Evolutionary conservation across 371 early-diverging fungal genomes (phyloP).

Genomic region (Blastocladiella emersonii): DNA sequence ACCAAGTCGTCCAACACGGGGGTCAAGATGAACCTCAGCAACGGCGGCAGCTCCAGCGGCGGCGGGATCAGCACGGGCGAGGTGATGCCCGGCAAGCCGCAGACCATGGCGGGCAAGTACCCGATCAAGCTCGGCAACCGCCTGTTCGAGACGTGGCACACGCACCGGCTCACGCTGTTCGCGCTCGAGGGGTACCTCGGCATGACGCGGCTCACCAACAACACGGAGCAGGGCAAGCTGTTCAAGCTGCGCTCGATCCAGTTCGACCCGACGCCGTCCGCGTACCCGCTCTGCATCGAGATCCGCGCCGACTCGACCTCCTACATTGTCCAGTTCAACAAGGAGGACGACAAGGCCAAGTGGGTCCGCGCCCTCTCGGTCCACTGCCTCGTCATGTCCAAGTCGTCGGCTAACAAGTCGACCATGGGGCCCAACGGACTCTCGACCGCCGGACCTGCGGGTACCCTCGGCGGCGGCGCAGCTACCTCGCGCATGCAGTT

Average conservation of each 20-base stretch:
- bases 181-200: not conserved
- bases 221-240: not conserved
- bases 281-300: not conserved
- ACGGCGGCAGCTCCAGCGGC: not conserved
- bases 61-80: not conserved
- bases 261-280: not conserved
- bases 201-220: not conserved
- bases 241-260: constrained; percentile 1
- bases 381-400: not conserved
- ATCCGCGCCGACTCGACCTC: not conserved
- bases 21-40: not conserved
- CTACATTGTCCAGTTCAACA: not conserved
- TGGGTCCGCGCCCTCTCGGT: not conserved
- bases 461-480: not conserved
- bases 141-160: constrained; percentile 1
- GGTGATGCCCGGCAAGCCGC: not conserved
- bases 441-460: not conserved
- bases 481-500: not conserved
- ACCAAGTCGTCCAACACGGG: not conserved
- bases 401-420: not conserved
- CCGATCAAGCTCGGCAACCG: not conserved
- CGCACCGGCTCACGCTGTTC: not conserved
- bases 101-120: not conserved
- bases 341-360: not conserved
- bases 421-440: not conserved